Base-by-base conservation (phyloP, 2,329 filamentous ascomycete species). In the Cladosporium sp. region DNA sequence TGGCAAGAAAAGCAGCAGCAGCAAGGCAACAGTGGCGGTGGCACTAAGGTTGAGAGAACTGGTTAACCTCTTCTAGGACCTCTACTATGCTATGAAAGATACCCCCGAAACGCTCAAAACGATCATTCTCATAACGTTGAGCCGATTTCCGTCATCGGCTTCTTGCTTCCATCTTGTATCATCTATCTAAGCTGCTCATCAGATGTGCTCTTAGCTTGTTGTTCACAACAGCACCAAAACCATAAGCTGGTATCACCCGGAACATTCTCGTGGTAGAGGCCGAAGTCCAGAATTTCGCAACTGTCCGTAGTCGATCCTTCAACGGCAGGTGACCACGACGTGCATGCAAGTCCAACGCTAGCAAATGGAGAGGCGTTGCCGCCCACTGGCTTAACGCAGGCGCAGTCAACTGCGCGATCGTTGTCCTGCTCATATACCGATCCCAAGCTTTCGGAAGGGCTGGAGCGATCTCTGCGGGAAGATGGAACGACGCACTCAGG, bases 1-100 rank as follows among this genome's bases (percentile, higher is more conserved):
- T 65, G 63, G 63, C 52, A 58, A 41, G 55, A 57, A 30, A 42
- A 59, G 50, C 53, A 55, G 43, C 48, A 52, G 9, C 52, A 57
- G 20, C 45, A 45, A 12, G 54, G 53, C 7, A 47, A 43, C 2
- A 46, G 47, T 25, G 49, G 49, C 19, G 45, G 43, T n/a, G 50
- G 46, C 12, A 54, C 56, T 18, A 60, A 54, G 16, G 55, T 57
- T 7, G 52, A 61, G 7, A 57, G 55, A n/a, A 60, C 22, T 9
- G 22, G 22, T 27, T 27, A 27, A 27, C 22, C 9, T 27, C 22
- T 27, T 27, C n/a, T 27, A 27, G 22, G 22, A 27, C 5, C 22
- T 27, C 22, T 27, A 27, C 22, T 9, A 27, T 27, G 22, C 22
- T 27, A 27, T 9, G 22, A 4, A 27, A 27, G 4, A 27, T 27